These are phyloP conservation scores for Nakazawaea sp. DNA, from an alignment of 805 yeast genomes.

Conservation along the genomic window DNA sequence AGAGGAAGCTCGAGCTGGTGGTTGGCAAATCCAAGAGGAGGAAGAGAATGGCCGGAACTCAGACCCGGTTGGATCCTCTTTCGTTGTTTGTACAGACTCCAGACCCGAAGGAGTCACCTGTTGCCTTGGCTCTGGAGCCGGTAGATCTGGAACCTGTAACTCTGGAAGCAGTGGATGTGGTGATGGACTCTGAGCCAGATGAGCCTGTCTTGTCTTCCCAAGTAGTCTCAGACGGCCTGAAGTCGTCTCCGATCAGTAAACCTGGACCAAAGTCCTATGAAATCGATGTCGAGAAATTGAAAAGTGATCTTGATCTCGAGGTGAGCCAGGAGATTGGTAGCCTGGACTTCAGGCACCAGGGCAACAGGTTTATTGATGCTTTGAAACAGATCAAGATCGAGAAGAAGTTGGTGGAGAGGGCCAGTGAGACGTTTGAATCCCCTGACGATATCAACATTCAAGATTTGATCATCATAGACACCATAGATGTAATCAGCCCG, in stretches of 20 bases:
- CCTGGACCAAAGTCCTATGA: too few relatives aligned
- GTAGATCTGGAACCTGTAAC: background rate
- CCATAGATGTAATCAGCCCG: constrained; percentile 5
- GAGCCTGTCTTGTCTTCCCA: too few relatives aligned
- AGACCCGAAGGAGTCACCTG: background rate
- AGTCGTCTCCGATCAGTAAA: too few relatives aligned
- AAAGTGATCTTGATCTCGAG: background rate
- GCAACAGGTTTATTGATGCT: constrained; percentile 5
- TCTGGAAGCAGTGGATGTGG: background rate
- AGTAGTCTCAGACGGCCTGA: too few relatives aligned
- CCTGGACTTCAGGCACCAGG: too few relatives aligned
- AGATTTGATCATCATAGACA: constrained; percentile 6
- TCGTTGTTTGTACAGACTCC: background rate
- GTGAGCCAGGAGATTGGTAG: background rate
- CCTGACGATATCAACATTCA: constrained; percentile 3
- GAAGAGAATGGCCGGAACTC: background rate
- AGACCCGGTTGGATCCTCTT: background rate
- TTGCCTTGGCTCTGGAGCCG: background rate
- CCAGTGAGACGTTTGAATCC: background rate
- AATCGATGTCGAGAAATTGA: background rate
- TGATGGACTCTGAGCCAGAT: constrained; percentile 7
- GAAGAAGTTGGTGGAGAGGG: background rate
- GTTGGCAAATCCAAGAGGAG: background rate
- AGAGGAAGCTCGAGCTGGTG: constrained; percentile 3
- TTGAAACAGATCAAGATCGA: constrained; percentile 9